phyloP scores from a whole-genome alignment of 2,329 filamentous ascomycete species.

The Fusarium setosum region DNA sequence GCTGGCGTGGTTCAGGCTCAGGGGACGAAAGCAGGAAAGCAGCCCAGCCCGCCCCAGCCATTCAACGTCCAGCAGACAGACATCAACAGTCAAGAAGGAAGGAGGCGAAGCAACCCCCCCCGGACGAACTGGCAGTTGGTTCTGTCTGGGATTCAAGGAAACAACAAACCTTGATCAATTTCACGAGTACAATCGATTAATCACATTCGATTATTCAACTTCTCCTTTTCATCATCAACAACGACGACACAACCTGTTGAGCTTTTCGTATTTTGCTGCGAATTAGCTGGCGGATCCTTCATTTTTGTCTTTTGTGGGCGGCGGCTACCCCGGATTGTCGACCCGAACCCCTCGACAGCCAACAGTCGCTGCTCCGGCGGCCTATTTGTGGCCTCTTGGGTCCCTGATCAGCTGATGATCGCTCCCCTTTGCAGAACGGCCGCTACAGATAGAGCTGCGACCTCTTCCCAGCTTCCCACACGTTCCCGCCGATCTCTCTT shows the following conservation, averaged over 20 bases:
- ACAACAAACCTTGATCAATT: background rate
- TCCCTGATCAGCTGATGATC: constrained; percentile 46
- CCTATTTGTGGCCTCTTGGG: constrained; percentile 36
- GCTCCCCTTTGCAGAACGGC: constrained; percentile 42
- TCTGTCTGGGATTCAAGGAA: constrained; percentile 5
- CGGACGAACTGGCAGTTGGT: constrained; percentile 11
- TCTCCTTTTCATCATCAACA: background rate
- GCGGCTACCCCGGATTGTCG: constrained; percentile 43
- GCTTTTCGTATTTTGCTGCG: constrained; percentile 4
- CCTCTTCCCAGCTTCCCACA: constrained; percentile 35
- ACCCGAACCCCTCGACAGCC: constrained; percentile 29
- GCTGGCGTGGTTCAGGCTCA: constrained; percentile 29
- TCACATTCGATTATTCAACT: background rate
- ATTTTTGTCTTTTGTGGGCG: constrained; percentile 34
- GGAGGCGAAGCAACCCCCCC: constrained; percentile 21
- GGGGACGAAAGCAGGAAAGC: constrained; percentile 12
- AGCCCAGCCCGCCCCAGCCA: constrained; percentile 1
- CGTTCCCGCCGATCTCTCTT: constrained; percentile 41
- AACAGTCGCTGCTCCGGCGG: constrained; percentile 32
- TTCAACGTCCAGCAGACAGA: constrained; percentile 19
- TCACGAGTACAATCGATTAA: background rate
- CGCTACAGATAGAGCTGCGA: constrained; percentile 38
- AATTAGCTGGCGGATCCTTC: constrained; percentile 34
- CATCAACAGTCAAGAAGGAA: constrained; percentile 14
- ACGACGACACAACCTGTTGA: background rate